Evolutionary conservation across 441 rosid genomes (phyloP).

Genomic region (Jatropha multifida): DNA sequence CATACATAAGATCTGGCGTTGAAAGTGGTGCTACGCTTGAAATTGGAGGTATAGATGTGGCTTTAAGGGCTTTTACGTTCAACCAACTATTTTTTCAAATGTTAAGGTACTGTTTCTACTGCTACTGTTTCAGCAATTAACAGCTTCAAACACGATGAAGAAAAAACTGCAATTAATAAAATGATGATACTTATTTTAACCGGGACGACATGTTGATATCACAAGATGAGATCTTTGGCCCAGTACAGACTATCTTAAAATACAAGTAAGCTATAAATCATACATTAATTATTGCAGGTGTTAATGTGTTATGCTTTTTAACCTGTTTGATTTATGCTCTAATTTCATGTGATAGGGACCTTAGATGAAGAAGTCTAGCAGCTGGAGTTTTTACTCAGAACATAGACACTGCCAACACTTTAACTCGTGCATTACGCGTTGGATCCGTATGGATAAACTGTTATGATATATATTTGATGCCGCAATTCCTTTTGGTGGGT

Average conservation of each 20-base stretch:
- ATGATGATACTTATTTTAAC: background rate
- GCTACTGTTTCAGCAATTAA: background rate
- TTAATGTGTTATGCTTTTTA: background rate
- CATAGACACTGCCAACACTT: constrained; percentile 61
- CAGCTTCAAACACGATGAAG: background rate
- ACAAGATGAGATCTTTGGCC: constrained; percentile 84
- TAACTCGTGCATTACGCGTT: constrained; percentile 56
- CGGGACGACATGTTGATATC: constrained; percentile 87
- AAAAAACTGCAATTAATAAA: background rate
- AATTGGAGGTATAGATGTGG: constrained; percentile 72
- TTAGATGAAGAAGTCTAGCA: constrained; percentile 71
- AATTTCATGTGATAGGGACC: constrained; percentile 39
- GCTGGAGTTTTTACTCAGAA: constrained; percentile 77
- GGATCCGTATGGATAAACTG: constrained; percentile 90
- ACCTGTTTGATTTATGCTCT: background rate
- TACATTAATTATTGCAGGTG: background rate
- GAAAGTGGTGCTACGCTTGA: constrained; percentile 79
- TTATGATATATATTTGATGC: constrained; percentile 81
- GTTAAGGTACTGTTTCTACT: constrained; percentile 45
- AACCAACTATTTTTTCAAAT: constrained; percentile 89
- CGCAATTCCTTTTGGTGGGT: constrained; percentile 86
- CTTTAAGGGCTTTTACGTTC: constrained; percentile 66
- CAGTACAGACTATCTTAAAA: constrained; percentile 47
- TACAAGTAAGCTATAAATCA: background rate
- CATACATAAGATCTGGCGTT: constrained; percentile 65